A percentile compares a stretch with the other conserved stretches of the same genome.
These are phyloP conservation scores for Fusarium multiceps DNA, from an alignment of 2,329 filamentous ascomycete genomes.

Conservation along the genomic window DNA sequence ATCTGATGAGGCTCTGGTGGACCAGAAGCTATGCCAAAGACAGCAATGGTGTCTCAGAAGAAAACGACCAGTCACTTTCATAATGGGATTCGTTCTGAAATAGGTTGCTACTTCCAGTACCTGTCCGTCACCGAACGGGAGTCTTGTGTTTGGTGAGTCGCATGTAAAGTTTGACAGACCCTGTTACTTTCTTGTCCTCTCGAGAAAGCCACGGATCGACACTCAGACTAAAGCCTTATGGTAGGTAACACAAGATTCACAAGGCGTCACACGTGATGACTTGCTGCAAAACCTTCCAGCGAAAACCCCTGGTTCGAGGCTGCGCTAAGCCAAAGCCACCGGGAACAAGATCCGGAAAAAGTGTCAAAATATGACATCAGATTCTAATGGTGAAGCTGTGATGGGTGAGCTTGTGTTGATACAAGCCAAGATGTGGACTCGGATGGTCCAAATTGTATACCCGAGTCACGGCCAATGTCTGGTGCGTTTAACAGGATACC, in stretches of 20 bases:
- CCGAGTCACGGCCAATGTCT: neutral
- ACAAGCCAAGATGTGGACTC: neutral
- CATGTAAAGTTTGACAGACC: neutral
- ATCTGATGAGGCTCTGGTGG: neutral
- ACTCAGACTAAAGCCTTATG: neutral
- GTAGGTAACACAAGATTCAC: accelerated
- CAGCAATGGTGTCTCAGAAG: neutral
- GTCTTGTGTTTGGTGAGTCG: neutral
- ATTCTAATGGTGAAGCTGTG: neutral
- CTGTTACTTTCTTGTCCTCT: conserved; percentile 11
- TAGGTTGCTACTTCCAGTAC: neutral
- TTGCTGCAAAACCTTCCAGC: neutral
- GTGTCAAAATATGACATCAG: conserved; percentile 17
- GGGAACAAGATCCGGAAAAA: conserved; percentile 10
- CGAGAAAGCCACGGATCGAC: conserved; percentile 24
- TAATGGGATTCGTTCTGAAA: neutral
- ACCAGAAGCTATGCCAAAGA: neutral
- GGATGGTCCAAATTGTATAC: neutral
- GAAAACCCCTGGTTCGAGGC: conserved; percentile 7
- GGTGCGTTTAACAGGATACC: accelerated
- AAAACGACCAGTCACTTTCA: conserved; percentile 6
- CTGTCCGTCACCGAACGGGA: neutral
- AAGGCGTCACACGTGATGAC: neutral
- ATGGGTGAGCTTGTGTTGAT: neutral
- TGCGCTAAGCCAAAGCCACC: conserved; percentile 18